phyloP scores from a whole-genome alignment of 257 asterid genomes.

The Handroanthus guayacan region DNA sequence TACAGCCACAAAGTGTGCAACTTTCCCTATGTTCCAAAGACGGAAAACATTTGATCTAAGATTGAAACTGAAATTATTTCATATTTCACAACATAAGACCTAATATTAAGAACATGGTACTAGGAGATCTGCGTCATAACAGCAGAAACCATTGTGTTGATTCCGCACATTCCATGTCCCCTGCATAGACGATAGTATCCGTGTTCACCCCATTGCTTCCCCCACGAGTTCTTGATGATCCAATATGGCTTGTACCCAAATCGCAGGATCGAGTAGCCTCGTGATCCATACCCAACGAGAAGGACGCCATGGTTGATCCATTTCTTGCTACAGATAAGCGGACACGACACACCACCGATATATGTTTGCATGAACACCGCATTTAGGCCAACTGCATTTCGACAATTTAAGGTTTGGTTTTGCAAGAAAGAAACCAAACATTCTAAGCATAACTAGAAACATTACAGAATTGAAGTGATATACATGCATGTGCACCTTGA shows the following conservation, averaged over 20 bases:
- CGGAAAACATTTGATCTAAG: too few species aligned
- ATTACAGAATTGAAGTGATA: background rate
- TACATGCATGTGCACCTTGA: too few species aligned
- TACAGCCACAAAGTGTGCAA: too few species aligned
- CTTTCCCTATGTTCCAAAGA: too few species aligned
- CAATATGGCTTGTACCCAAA: conserved; percentile 76
- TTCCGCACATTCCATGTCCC: conserved; percentile 87
- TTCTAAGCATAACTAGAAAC: background rate
- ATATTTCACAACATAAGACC: background rate
- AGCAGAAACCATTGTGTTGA: conserved; percentile 83
- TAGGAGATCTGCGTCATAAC: conserved; percentile 57
- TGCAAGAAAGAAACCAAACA: background rate
- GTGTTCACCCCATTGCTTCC: conserved; percentile 76
- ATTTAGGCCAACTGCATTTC: conserved; percentile 69
- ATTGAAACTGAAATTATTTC: background rate
- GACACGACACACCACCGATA: conserved; percentile 87
- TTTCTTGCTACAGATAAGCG: conserved; percentile 70
- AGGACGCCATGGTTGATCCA: conserved; percentile 76
- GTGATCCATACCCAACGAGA: conserved; percentile 79
- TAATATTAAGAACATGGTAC: background rate
- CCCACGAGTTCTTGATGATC: conserved; percentile 94
- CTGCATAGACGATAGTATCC: conserved; percentile 73
- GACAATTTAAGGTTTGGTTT: too few species aligned
- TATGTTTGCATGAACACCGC: conserved; percentile 92
- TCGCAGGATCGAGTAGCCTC: conserved; percentile 74